These are phyloP conservation scores for Hypoxylon sp. DNA, from an alignment of 2,329 filamentous ascomycete genomes.

Conservation along the genomic window DNA sequence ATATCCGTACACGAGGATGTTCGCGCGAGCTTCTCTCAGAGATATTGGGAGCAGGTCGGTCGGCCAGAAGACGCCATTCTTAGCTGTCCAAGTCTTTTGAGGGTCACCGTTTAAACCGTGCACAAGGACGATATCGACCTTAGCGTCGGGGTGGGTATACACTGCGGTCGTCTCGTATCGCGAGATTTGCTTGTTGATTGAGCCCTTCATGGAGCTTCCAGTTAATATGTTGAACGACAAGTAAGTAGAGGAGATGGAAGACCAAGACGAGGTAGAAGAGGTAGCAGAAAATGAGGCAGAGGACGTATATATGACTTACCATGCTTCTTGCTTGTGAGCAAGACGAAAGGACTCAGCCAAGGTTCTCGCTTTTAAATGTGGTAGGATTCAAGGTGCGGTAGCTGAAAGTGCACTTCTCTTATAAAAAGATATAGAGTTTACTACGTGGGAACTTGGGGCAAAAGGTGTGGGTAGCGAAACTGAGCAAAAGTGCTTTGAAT, in stretches of 20 bases:
- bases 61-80: slow-evolving; percentile 75
- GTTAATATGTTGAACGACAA: slow-evolving; percentile 34
- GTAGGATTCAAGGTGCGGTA: slow-evolving; percentile 18
- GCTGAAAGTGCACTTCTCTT: slow-evolving; percentile 23
- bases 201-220: slow-evolving; percentile 53
- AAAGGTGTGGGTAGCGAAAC: slow-evolving; percentile 28
- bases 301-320: slow-evolving; percentile 40
- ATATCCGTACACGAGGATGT: slow-evolving; percentile 79
- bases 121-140: slow-evolving; percentile 75
- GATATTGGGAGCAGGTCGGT: slow-evolving; percentile 72
- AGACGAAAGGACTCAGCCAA: slow-evolving; percentile 36
- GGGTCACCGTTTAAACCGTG: slow-evolving; percentile 78
- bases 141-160: slow-evolving; percentile 68
- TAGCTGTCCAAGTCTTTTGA: slow-evolving; percentile 70
- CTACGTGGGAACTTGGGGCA: slow-evolving; percentile 33
- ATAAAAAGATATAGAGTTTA: slow-evolving; percentile 38
- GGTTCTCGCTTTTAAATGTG: slow-evolving; percentile 25
- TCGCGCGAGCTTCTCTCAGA: slow-evolving; percentile 67
- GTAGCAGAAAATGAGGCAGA: neutral
- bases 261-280: slow-evolving; percentile 11
- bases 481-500: slow-evolving; percentile 29
- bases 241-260: neutral
- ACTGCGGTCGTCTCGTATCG: slow-evolving; percentile 71
- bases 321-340: slow-evolving; percentile 41
- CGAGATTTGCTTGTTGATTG: slow-evolving; percentile 62